These are phyloP conservation scores for Heracleum sosnowskyi DNA, from an alignment of 129 eudicot genomes.

Conservation along the genomic window DNA sequence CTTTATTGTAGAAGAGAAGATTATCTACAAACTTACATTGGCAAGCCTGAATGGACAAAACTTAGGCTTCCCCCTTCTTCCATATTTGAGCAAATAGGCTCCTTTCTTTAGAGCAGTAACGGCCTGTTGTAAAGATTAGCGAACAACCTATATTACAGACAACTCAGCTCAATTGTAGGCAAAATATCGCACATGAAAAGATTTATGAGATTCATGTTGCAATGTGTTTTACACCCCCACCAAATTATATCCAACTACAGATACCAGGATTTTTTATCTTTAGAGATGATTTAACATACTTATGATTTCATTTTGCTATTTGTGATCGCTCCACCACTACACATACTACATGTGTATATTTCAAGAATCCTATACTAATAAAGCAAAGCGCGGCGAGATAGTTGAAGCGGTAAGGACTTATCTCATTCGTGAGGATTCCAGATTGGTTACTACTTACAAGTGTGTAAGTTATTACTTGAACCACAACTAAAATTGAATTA, in stretches of 20 bases:
- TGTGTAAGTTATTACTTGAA: background rate
- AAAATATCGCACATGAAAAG: background rate
- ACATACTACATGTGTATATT: too few species aligned
- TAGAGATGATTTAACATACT: too few species aligned
- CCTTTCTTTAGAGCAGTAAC: slow-evolving; percentile 97
- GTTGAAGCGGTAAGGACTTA: too few species aligned
- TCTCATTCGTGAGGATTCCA: too few species aligned
- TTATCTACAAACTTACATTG: slow-evolving; percentile 44
- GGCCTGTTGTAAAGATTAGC: slow-evolving; percentile 60
- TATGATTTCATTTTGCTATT: too few species aligned
- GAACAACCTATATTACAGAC: slow-evolving; percentile 20
- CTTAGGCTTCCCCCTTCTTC: slow-evolving; percentile 94
- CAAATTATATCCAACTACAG: background rate
- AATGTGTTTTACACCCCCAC: background rate
- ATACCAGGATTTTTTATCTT: too few species aligned
- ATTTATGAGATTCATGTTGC: background rate
- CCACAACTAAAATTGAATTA: background rate
- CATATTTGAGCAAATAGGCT: slow-evolving; percentile 83
- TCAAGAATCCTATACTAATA: too few species aligned
- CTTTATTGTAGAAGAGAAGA: background rate
- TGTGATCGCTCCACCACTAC: too few species aligned
- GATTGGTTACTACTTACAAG: too few species aligned
- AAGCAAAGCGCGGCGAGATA: too few species aligned
- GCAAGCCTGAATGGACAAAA: slow-evolving; percentile 91
- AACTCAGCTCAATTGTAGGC: slow-evolving; percentile 16